Percentiles rank a stretch among this genome's conserved stretches.
Evolutionary conservation across 2,329 filamentous ascomycete species (phyloP).

Genomic region (Fusarium guadeloupense): DNA sequence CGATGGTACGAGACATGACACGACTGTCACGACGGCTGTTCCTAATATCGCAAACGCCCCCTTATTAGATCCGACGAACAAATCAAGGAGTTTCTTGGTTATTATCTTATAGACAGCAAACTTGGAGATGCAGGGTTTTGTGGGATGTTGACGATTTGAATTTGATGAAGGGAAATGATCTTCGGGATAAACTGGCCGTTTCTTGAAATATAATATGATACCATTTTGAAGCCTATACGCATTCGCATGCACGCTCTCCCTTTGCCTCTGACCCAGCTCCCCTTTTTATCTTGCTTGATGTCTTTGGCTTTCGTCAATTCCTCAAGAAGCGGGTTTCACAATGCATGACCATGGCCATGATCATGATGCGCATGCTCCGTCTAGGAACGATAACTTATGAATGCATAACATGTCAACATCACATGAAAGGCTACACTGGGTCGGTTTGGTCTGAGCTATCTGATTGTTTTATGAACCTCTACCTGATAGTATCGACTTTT

Average conservation of each 20-base stretch:
- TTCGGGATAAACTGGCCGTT: constrained; percentile 2
- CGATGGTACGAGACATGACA: constrained; percentile 1
- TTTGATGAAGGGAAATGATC: constrained; percentile 10
- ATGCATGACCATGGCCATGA: no score
- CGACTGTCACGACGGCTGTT: constrained; percentile 6
- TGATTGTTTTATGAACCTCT: constrained; percentile 1
- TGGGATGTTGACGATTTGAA: neutral
- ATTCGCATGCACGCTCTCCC: neutral
- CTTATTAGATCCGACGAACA: constrained; percentile 15
- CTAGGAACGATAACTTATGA: neutral
- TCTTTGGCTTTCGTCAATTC: neutral
- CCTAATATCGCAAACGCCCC: constrained; percentile 1
- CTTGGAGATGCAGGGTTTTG: neutral
- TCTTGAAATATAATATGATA: constrained; percentile 18
- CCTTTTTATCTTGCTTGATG: neutral
- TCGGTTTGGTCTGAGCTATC: neutral
- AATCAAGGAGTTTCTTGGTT: constrained; percentile 1
- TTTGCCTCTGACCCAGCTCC: neutral
- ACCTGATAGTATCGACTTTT: constrained; percentile 25
- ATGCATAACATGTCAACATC: neutral
- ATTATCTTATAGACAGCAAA: constrained; percentile 15
- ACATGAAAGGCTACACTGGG: neutral
- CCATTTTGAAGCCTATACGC: constrained; percentile 1
- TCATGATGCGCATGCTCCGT: neutral
- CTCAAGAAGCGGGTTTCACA: neutral